Percentiles rank a stretch among this genome's conserved stretches.
Conservation (phyloP, 2,329 filamentous ascomycete species). For the Dothiorella sarmentorum region DNA sequence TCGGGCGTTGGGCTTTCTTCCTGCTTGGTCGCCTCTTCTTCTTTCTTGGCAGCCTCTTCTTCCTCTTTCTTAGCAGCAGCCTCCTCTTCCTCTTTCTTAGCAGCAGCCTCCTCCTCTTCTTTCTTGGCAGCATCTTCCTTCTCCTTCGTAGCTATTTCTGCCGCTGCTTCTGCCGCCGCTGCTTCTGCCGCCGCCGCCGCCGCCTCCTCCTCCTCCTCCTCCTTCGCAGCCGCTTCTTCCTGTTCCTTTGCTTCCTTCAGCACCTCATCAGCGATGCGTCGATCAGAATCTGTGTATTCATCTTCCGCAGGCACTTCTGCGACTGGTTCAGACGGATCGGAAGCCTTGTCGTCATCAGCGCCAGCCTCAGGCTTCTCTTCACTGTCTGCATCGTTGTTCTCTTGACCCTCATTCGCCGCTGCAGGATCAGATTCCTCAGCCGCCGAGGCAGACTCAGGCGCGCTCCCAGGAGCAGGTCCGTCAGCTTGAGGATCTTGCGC, state of each 20-base stretch:
- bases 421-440: too few relatives aligned
- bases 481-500: too few relatives aligned
- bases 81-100: background rate
- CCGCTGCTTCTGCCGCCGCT: background rate
- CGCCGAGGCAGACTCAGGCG: too few relatives aligned
- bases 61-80: background rate
- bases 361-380: too few relatives aligned
- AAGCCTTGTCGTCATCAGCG: background rate
- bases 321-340: background rate
- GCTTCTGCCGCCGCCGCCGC: background rate
- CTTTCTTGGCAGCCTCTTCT: background rate
- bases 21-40: too few relatives aligned
- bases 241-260: background rate
- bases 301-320: background rate
- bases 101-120: background rate
- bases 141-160: too few relatives aligned
- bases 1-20: background rate
- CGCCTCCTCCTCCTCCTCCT: background rate
- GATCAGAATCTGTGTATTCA: background rate
- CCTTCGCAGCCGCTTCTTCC: background rate
- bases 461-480: too few relatives aligned
- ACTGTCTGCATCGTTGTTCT: too few relatives aligned
- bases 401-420: too few relatives aligned
- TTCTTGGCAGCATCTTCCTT: background rate
- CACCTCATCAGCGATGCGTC: background rate